phyloP scores from a whole-genome alignment of 352 stramenopile species.

The Globisporangium nodosum region DNA sequence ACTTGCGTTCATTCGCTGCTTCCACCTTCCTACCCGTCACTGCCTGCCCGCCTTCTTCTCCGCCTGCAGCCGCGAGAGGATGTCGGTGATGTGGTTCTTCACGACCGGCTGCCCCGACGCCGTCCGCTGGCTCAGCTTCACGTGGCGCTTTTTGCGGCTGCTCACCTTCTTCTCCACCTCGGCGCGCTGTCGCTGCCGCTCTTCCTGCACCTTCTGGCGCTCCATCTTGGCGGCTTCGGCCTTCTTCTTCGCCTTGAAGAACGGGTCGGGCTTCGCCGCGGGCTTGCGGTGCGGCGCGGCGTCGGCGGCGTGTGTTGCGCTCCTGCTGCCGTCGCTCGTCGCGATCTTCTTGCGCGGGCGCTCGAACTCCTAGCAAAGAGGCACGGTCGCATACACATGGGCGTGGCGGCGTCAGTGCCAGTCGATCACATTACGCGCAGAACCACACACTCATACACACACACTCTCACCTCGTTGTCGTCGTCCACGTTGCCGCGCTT shows the following conservation, averaged over 20 bases:
- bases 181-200: slow-evolving; percentile 44
- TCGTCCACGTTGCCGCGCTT: slow-evolving; percentile 32
- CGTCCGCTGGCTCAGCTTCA: slow-evolving; percentile 80
- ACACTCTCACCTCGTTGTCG: slow-evolving; percentile 10
- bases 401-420: not conserved
- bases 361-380: not conserved
- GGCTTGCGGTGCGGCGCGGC: slow-evolving; percentile 10
- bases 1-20: no score
- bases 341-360: not conserved
- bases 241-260: slow-evolving; percentile 84
- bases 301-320: slow-evolving; percentile 4
- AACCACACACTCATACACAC: not conserved
- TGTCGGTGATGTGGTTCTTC: slow-evolving; percentile 83
- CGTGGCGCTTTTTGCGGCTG: slow-evolving; percentile 82
- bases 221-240: slow-evolving; percentile 48
- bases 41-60: slow-evolving; percentile 27
- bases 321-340: slow-evolving; percentile 16
- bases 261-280: slow-evolving; percentile 56
- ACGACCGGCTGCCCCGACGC: slow-evolving; percentile 76
- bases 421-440: no score
- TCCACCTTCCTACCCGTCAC: not conserved
- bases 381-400: not conserved
- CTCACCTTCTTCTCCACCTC: slow-evolving; percentile 71
- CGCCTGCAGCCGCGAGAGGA: slow-evolving; percentile 60
- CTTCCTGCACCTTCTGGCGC: slow-evolving; percentile 31